Evolutionary conservation across 305 asterid genomes (phyloP).

Genomic region (Fraxinus floribunda): DNA sequence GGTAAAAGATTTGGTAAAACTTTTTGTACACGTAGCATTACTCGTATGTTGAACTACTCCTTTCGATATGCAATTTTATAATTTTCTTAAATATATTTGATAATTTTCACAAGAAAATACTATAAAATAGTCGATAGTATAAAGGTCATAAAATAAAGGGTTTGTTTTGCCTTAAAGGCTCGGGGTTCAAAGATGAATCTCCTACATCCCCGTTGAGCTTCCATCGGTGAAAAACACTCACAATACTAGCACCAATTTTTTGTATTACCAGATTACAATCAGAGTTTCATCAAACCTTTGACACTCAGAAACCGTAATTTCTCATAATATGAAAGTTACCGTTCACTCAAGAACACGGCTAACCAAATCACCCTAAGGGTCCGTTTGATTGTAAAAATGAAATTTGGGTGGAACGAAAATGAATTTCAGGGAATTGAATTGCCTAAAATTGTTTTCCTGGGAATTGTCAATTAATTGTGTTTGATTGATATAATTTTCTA

Average conservation of each 20-base stretch:
- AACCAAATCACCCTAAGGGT: neutral
- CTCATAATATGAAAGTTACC: neutral
- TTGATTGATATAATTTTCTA: too few species aligned
- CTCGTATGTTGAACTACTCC: neutral
- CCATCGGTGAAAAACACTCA: neutral
- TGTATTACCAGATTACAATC: neutral
- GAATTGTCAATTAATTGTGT: too few species aligned
- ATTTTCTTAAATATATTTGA: neutral
- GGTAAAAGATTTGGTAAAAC: too few species aligned
- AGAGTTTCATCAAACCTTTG: neutral
- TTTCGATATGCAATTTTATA: neutral
- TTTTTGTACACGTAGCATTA: too few species aligned
- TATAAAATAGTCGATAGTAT: too few species aligned
- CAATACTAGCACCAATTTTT: neutral
- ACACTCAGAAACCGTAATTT: neutral
- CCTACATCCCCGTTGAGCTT: neutral
- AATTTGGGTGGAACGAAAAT: too few species aligned
- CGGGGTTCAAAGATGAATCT: neutral
- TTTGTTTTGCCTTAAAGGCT: neutral
- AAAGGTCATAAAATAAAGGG: neutral
- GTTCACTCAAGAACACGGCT: neutral
- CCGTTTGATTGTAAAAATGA: too few species aligned
- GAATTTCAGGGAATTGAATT: too few species aligned
- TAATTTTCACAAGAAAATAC: neutral
- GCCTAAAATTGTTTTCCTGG: too few species aligned